These are phyloP conservation scores for Friedmanniomyces endolithicus DNA, from an alignment of 495 filamentous ascomycete species.

Conservation along the genomic window DNA sequence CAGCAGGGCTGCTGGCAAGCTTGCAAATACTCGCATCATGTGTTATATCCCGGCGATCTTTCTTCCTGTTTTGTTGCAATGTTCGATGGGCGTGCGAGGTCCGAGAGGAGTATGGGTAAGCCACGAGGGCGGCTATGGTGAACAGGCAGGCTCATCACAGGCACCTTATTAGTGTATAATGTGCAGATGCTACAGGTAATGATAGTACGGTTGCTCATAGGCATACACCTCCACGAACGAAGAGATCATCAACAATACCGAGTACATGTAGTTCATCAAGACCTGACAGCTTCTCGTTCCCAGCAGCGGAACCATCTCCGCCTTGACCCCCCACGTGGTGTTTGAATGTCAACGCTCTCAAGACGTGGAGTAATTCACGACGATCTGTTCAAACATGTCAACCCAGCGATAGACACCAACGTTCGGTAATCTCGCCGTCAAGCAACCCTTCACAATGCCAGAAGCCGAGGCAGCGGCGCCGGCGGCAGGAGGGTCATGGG, in stretches of 20 bases:
- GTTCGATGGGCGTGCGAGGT: slow-evolving; percentile 1
- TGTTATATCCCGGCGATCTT: slow-evolving; percentile 14
- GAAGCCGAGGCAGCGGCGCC: slow-evolving; percentile 8
- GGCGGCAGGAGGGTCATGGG: slow-evolving; percentile 20
- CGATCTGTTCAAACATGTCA: too few relatives aligned
- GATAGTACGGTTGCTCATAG: too few relatives aligned
- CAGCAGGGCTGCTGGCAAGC: slow-evolving; percentile 10
- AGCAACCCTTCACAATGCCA: not conserved
- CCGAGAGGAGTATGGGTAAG: not conserved
- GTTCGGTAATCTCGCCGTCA: too few relatives aligned
- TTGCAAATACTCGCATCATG: slow-evolving; percentile 4
- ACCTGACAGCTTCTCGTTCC: too few relatives aligned
- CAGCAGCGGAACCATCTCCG: too few relatives aligned
- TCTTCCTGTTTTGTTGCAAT: slow-evolving; percentile 4
- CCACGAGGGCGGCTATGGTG: not conserved
- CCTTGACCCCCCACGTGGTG: too few relatives aligned
- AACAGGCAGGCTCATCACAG: not conserved
- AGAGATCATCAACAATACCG: too few relatives aligned
- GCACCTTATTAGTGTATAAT: not conserved
- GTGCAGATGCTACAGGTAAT: not conserved
- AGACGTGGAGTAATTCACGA: too few relatives aligned
- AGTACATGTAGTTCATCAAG: too few relatives aligned
- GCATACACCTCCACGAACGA: too few relatives aligned
- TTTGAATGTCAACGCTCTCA: too few relatives aligned
- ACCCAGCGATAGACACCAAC: too few relatives aligned